Conservation (phyloP, 257 asterid species). For the Prunella vulgaris region DNA sequence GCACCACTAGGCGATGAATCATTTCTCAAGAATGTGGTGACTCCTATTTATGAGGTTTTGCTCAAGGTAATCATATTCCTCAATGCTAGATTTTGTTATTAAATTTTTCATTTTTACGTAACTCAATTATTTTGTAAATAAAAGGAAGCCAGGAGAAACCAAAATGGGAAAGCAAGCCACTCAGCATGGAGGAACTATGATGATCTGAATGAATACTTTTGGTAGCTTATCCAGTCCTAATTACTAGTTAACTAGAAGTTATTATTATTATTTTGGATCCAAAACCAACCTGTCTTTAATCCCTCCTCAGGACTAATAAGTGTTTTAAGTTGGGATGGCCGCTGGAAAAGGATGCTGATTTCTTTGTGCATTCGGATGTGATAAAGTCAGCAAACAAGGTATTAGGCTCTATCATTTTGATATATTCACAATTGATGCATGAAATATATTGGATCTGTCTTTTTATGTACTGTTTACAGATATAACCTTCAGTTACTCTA, state of each 20-base stretch:
- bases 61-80: conserved; percentile 45
- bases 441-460: not conserved
- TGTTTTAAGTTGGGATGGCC: conserved; percentile 25
- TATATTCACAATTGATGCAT: not conserved
- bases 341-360: conserved; percentile 9
- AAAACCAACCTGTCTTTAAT: conserved; percentile 3
- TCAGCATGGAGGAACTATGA: conserved; percentile 97
- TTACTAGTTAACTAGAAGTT: not conserved
- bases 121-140: conserved; percentile 5
- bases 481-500: not conserved
- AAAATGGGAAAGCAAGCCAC: conserved; percentile 87
- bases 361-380: conserved; percentile 27
- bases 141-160: conserved; percentile 92
- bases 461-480: not conserved
- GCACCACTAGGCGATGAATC: conserved; percentile 62
- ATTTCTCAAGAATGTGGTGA: conserved; percentile 72
- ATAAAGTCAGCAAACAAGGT: conserved; percentile 22
- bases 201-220: conserved; percentile 93
- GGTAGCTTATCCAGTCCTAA: conserved; percentile 41
- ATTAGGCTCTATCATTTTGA: conserved; percentile 1
- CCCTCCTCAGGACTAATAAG: conserved; percentile 21
- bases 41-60: conserved; percentile 84
- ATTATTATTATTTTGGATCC: not conserved
- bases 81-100: conserved; percentile 14
- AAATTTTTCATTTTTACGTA: conserved; percentile 8